Conservation (phyloP, 148 eudicot species). For the Amaranthus palmeri region DNA sequence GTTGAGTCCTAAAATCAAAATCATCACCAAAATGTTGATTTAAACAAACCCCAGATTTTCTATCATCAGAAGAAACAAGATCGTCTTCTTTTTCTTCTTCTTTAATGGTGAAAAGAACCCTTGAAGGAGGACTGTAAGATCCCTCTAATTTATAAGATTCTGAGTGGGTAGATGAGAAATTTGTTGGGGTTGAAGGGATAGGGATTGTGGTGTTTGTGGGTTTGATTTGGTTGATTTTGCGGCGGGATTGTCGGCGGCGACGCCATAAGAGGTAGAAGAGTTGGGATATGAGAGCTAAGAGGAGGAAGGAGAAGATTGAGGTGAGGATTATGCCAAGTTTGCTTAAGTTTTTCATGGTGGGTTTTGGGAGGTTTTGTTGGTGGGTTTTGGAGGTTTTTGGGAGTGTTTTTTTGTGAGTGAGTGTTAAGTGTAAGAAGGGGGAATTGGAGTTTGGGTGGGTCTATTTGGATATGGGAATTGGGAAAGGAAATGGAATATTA, state of each 20-base stretch:
- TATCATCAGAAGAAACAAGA: neutral
- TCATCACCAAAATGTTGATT: neutral
- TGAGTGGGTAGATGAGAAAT: neutral
- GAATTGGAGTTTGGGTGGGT: neutral
- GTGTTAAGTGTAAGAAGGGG: neutral
- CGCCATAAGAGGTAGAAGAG: slow-evolving; percentile 28
- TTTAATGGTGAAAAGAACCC: slow-evolving; percentile 29
- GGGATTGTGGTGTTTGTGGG: neutral
- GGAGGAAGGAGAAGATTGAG: slow-evolving; percentile 30
- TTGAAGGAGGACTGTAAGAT: slow-evolving; percentile 13
- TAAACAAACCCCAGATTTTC: neutral
- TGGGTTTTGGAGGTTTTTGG: neutral
- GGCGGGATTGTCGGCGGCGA: slow-evolving; percentile 16
- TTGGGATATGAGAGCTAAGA: slow-evolving; percentile 27
- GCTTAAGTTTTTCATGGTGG: slow-evolving; percentile 26
- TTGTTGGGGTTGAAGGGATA: too few species aligned
- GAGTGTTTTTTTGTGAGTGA: neutral
- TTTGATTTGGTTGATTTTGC: slow-evolving; percentile 12
- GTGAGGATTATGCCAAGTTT: slow-evolving; percentile 30
- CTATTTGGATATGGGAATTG: neutral
- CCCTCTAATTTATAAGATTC: slow-evolving; percentile 1
- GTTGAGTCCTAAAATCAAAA: too few species aligned
- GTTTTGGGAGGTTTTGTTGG: too few species aligned
- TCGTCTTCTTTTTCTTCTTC: slow-evolving; percentile 20
- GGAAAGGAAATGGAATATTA: neutral